Evolutionary conservation across 1,284 basidiomycete genomes (phyloP).

Genomic region (Apiotrichum sp.): DNA sequence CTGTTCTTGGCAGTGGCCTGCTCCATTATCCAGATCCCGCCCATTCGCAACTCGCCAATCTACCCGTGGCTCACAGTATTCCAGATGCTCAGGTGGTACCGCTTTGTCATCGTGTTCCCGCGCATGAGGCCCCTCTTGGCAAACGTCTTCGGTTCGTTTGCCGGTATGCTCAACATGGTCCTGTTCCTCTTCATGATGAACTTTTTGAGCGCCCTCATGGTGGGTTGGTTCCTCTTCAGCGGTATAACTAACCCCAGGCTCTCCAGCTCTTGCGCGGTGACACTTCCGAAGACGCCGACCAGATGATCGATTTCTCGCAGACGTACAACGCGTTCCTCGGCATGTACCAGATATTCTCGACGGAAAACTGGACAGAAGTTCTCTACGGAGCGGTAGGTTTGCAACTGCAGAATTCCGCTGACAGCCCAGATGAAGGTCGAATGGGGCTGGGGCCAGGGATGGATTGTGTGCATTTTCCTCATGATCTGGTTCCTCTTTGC

Average conservation of each 20-base stretch:
- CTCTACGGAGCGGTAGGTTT: constrained; percentile 60
- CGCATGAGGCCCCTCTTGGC: constrained; percentile 53
- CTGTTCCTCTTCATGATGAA: constrained; percentile 87
- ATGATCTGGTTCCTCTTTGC: constrained; percentile 85
- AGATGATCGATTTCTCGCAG: constrained; percentile 74
- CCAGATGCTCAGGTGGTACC: constrained; percentile 83
- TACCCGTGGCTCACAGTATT: constrained; percentile 92
- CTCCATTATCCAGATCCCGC: constrained; percentile 80
- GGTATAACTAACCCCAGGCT: constrained; percentile 44
- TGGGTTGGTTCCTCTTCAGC: constrained; percentile 42
- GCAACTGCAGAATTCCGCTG: no score
- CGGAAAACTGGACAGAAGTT: constrained; percentile 87
- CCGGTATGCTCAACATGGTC: constrained; percentile 87
- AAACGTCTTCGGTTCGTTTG: constrained; percentile 86
- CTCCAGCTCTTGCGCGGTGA: constrained; percentile 64
- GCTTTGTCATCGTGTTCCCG: constrained; percentile 65
- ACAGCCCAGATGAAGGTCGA: constrained; percentile 52
- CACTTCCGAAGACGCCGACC: constrained; percentile 27
- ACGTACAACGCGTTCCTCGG: constrained; percentile 83
- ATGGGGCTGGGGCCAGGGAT: constrained; percentile 61
- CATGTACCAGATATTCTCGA: constrained; percentile 83
- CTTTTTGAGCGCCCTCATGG: constrained; percentile 75
- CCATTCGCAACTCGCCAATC: constrained; percentile 58
- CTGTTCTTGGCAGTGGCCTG: constrained; percentile 71
- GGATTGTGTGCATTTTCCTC: constrained; percentile 70